These are phyloP conservation scores for Thraustochytrium striatum DNA, from an alignment of 352 stramenopile species.

Conservation along the genomic window DNA sequence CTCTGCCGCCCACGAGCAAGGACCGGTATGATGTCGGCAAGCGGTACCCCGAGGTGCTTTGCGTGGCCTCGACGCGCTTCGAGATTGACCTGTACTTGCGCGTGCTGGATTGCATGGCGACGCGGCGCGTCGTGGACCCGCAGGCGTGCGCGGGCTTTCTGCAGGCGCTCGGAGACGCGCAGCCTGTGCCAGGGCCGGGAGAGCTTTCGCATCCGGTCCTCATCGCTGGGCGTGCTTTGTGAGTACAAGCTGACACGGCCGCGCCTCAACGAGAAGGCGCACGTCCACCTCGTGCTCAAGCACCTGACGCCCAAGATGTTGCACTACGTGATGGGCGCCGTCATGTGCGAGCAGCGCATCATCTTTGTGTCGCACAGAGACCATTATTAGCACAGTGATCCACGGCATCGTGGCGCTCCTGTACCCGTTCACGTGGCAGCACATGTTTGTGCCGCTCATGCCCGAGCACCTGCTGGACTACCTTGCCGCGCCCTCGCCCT, in stretches of 20 bases:
- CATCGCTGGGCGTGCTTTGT: not conserved
- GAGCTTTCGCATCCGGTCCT: not conserved
- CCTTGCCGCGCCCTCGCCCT: conserved; percentile 71
- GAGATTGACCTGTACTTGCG: conserved; percentile 33
- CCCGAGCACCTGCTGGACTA: conserved; percentile 75
- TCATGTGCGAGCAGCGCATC: conserved; percentile 43
- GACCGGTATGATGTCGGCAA: not conserved
- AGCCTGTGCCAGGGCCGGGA: not conserved
- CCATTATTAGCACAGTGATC: conserved; percentile 5
- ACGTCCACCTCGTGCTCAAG: conserved; percentile 27
- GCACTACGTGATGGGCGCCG: conserved; percentile 13
- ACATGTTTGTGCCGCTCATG: conserved; percentile 77
- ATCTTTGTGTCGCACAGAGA: conserved; percentile 36
- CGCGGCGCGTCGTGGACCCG: not conserved
- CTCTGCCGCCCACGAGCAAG: not conserved
- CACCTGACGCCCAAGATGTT: not conserved
- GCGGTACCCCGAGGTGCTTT: conserved; percentile 3
- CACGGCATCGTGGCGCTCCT: conserved; percentile 68
- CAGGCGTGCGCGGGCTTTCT: not conserved
- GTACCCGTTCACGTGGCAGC: conserved; percentile 74
- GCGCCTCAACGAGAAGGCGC: not conserved
- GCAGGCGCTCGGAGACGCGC: not conserved
- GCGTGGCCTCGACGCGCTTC: conserved; percentile 5
- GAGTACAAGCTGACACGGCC: conserved; percentile 32
- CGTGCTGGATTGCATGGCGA: conserved; percentile 14